Conservation (phyloP, 1,284 basidiomycete genomes). For the Malassezia sp. region DNA sequence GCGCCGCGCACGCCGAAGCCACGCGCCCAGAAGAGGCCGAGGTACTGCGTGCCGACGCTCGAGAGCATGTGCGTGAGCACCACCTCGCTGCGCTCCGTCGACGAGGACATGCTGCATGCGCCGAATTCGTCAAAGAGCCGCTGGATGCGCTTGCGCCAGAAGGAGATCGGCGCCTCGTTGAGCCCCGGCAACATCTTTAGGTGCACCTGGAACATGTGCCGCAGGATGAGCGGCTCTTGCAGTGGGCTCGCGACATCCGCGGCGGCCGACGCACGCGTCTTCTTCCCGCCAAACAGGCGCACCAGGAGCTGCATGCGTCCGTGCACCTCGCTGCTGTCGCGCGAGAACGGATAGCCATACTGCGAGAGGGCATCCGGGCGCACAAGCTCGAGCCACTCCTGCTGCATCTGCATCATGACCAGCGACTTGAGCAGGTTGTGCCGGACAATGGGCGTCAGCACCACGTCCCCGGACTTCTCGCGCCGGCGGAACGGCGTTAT, state of each 20-base stretch:
- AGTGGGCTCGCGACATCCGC: slow-evolving; percentile 19
- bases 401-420: slow-evolving; percentile 40
- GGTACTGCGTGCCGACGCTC: slow-evolving; percentile 31
- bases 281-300: neutral
- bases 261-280: slow-evolving; percentile 17
- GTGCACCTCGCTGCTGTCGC: neutral
- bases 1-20: slow-evolving; percentile 40
- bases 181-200: slow-evolving; percentile 35
- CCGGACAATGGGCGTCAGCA: slow-evolving; percentile 35
- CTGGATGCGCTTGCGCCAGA: slow-evolving; percentile 42
- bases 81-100: slow-evolving; percentile 33
- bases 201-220: slow-evolving; percentile 43
- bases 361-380: slow-evolving; percentile 33
- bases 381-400: slow-evolving; percentile 33
- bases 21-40: slow-evolving; percentile 38
- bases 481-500: slow-evolving; percentile 15
- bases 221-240: slow-evolving; percentile 35
- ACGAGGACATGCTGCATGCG: slow-evolving; percentile 31
- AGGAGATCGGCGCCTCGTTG: slow-evolving; percentile 31
- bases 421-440: slow-evolving; percentile 43
- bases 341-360: slow-evolving; percentile 39
- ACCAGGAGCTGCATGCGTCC: neutral
- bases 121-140: slow-evolving; percentile 39
- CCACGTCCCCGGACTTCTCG: neutral
- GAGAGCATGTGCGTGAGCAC: slow-evolving; percentile 34